These are phyloP conservation scores for Candida sojae DNA, from an alignment of 1,139 yeast species.

Conservation along the genomic window DNA sequence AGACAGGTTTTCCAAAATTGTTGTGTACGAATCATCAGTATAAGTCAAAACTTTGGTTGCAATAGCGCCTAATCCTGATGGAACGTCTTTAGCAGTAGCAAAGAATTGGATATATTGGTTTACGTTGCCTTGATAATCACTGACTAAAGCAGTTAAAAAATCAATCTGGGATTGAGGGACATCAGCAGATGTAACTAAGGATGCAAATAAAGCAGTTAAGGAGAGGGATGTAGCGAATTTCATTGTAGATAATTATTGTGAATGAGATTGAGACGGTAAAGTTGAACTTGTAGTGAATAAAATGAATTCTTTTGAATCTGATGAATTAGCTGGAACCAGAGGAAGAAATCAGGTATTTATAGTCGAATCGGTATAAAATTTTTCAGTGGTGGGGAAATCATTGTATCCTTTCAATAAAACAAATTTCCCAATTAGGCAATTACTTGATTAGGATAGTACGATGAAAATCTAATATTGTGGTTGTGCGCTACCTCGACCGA, in stretches of 20 bases:
- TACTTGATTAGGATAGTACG: neutral
- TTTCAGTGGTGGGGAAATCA: neutral
- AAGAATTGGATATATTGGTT: constrained; percentile 31
- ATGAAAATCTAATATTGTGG: neutral
- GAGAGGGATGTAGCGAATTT: constrained; percentile 14
- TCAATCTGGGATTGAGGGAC: constrained; percentile 29
- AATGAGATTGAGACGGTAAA: too few relatives aligned
- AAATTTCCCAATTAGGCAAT: constrained; percentile 3
- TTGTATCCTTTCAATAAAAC: neutral
- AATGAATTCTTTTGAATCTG: too few relatives aligned
- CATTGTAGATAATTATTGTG: constrained; percentile 15
- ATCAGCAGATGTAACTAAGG: constrained; percentile 27
- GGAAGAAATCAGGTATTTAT: constrained; percentile 1
- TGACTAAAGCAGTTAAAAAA: constrained; percentile 43
- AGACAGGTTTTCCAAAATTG: constrained; percentile 31
- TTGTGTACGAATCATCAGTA: constrained; percentile 42
- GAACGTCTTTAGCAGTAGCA: constrained; percentile 35
- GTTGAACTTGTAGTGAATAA: too few relatives aligned
- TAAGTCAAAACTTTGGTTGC: constrained; percentile 42
- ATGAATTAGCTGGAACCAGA: too few relatives aligned
- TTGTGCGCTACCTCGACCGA: too few relatives aligned
- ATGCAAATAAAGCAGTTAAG: constrained; percentile 15
- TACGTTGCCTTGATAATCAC: constrained; percentile 32
- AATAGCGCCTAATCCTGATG: constrained; percentile 35
- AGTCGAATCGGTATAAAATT: neutral